Evolutionary conservation across 352 stramenopile species (phyloP), one percentile per base, ranked within the genome.

Genomic region (Pythium dissotocum): DNA sequence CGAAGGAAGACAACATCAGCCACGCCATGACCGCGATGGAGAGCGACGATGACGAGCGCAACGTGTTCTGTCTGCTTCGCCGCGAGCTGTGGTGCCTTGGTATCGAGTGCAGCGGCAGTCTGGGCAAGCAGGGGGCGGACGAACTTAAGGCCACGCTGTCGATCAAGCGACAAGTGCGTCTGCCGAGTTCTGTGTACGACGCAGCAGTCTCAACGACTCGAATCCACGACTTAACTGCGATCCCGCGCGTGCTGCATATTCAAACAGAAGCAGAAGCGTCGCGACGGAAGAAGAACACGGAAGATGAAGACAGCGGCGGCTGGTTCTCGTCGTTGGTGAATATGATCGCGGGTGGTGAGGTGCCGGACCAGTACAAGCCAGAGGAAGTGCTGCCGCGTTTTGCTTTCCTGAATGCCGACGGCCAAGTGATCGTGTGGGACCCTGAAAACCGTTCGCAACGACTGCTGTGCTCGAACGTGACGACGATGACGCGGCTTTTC

Each of bases 401-500:
- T 57, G 78, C 76, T 0, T 82, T 93, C 38, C 59, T 91, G 6
- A 80, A 83, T 12, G 78, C 62, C 35, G 51, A 53, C 7, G 85
- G 82, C 1, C 74, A 93, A 55, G 78, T 91, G 35, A 82, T 90
- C n/a, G 66, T 94, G 33, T 94, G 82, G 82, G 88, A 95, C 36
- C 85, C 85, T 1, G 88, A 95, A 57, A 82, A 74, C 26, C 83
- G 84, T 9, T 87, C 78, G 7, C 83, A 91, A 36, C 76, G 82
- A 14, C 54, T 91, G 26, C 52, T 95, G n/a, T 83, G 79, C 57
- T 80, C 73, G 2, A 90, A 92, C 61, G 71, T 94, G 5, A 91
- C 79, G 46, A 89, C 78, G 2, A 81, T 91, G 75, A 68, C 74
- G 21, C 75, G 78, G 7, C 32, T 94, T 5, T 81, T 84, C 40